Evolutionary conservation across 2,329 filamentous ascomycete species (phyloP), one percentile per base, ranked within the genome.

Genomic region (Xenosphaeropsis pyriputrescens): DNA sequence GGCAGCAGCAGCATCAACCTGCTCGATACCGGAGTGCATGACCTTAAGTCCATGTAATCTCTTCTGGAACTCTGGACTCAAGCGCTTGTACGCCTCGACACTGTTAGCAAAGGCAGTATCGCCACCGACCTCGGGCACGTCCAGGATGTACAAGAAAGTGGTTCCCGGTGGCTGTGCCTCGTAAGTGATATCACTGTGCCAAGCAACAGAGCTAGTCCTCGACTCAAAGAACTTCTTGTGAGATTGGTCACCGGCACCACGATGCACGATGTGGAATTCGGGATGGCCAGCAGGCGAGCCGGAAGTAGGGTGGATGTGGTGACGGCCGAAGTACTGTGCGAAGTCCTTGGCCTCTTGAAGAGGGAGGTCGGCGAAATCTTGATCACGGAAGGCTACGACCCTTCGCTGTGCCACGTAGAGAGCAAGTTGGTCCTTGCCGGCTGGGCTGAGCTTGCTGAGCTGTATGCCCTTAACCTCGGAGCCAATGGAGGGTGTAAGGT

Each of bases 141-240:
- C 85, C n/a, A 95, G 70, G 36, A 86, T 68, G 54, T 93, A 93
- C 29, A 94, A 60, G 59, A 94, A 93, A 0, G 88, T 93, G 0
- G 85, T 94, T 19, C 85, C 85, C 0, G 88, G 85, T 2, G 88
- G 85, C 60, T 95, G 86, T 47, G 72, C 64, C 62, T 94, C 88
- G 54, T 93, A 94, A 0, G 81, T 83, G 2, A 93, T 79, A 47
- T 94, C 86, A 0, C 78, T 83, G 61, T 94, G 86, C 85, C 85
- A 94, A 6, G 84, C 84, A 1, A 93, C 76, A 1, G 79, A 83
- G 58, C 79, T 89, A 3, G 82, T 88, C 16, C 81, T 71, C 34
- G 73, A 72, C 39, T 69, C 61, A 46, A 85, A 77, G 57, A 80
- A 82, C 35, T 70, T 64, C 15, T 70, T 60, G 15, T 65, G 69